Conservation (phyloP, 495 filamentous ascomycete species). For the Podospora tetraspora region DNA sequence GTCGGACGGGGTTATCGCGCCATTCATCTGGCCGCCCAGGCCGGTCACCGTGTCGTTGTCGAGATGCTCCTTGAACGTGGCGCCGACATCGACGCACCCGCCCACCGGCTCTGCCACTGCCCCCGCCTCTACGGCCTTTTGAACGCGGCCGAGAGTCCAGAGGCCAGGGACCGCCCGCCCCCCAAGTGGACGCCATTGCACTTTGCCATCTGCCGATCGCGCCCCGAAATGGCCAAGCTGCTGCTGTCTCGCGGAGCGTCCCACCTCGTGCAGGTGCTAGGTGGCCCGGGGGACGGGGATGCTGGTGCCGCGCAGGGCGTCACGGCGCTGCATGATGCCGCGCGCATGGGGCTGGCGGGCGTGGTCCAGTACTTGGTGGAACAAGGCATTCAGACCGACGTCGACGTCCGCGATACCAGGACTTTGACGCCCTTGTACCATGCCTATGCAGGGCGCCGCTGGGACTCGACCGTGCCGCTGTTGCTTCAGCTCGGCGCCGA, state of each 20-base stretch:
- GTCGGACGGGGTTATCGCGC: slow-evolving; percentile 16
- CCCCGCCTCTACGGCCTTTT: slow-evolving; percentile 20
- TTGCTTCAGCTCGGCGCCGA: slow-evolving; percentile 32
- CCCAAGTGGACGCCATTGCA: slow-evolving; percentile 33
- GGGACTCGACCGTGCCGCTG: slow-evolving; percentile 28
- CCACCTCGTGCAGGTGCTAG: slow-evolving; percentile 17
- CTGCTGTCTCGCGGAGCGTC: slow-evolving; percentile 33
- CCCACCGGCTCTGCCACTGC: slow-evolving; percentile 31
- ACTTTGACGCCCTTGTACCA: slow-evolving; percentile 34
- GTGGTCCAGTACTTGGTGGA: slow-evolving; percentile 24
- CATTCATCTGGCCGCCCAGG: slow-evolving; percentile 35
- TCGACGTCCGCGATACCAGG: slow-evolving; percentile 27
- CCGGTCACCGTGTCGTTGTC: slow-evolving; percentile 30
- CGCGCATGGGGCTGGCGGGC: slow-evolving; percentile 22
- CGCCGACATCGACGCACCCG: slow-evolving; percentile 21
- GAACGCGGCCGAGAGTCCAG: slow-evolving; percentile 20
- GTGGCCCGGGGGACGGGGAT: not conserved
- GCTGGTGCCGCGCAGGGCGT: not conserved
- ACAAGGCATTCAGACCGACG: slow-evolving; percentile 22
- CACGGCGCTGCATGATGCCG: slow-evolving; percentile 30
- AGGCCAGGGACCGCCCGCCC: slow-evolving; percentile 3
- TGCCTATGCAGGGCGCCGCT: slow-evolving; percentile 31
- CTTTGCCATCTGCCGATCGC: slow-evolving; percentile 33
- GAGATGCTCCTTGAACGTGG: slow-evolving; percentile 28
- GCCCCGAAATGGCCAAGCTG: slow-evolving; percentile 27